These are phyloP conservation scores for Glonium stellatum DNA, from an alignment of 495 filamentous ascomycete species.

Conservation along the genomic window DNA sequence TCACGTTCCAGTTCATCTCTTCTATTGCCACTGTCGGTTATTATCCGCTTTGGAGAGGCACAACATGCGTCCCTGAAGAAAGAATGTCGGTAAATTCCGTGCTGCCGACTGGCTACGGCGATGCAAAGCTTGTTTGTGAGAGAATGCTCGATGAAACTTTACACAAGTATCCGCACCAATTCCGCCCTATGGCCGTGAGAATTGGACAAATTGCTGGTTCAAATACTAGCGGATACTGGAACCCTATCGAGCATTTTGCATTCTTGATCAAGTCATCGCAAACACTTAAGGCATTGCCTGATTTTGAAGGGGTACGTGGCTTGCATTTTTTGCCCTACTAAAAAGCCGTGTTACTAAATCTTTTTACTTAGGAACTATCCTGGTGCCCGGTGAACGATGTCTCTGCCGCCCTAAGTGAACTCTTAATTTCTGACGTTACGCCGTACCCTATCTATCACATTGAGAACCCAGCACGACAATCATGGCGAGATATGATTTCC, in stretches of 20 bases:
- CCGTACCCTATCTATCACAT: constrained; percentile 48
- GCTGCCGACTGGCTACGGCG: constrained; percentile 12
- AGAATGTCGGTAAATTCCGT: constrained; percentile 1
- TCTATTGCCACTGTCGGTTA: constrained; percentile 47
- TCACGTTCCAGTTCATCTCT: constrained; percentile 49
- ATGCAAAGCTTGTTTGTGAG: constrained; percentile 19
- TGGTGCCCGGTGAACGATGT: constrained; percentile 48
- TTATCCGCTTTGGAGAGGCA: constrained; percentile 33
- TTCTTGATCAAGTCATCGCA: constrained; percentile 49
- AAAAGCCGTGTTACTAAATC: not conserved
- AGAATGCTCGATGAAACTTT: constrained; percentile 12
- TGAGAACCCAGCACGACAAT: constrained; percentile 47
- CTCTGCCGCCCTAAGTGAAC: constrained; percentile 37
- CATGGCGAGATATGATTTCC: constrained; percentile 41
- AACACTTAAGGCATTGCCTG: constrained; percentile 41
- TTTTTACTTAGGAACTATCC: constrained; percentile 23
- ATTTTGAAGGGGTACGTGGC: constrained; percentile 32
- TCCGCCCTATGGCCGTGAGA: constrained; percentile 7
- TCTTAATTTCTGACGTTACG: constrained; percentile 29
- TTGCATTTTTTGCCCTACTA: not conserved
- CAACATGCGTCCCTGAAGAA: constrained; percentile 13
- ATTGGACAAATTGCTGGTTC: constrained; percentile 38
- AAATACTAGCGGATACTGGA: constrained; percentile 47
- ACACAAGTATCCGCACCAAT: not conserved
- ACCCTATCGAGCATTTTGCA: constrained; percentile 42